These are phyloP conservation scores for Cordyceps cateniannulata DNA, from an alignment of 2,329 filamentous ascomycete species.

Conservation along the genomic window DNA sequence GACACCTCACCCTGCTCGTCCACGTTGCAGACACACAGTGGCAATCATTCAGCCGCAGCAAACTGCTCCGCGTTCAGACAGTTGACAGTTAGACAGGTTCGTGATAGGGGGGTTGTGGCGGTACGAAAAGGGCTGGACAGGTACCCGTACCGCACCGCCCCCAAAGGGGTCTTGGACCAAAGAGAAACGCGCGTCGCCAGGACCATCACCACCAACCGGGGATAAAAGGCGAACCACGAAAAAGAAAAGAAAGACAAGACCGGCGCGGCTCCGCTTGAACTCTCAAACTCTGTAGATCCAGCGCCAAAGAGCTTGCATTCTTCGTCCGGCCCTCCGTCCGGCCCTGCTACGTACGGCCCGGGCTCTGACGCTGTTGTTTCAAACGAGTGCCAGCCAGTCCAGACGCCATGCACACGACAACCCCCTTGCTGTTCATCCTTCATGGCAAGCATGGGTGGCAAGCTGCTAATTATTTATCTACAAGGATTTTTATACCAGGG, in stretches of 20 bases:
- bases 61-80: neutral
- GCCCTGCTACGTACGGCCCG: neutral
- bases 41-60: neutral
- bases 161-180: neutral
- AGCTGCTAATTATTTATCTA: no score
- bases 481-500: neutral
- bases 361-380: neutral
- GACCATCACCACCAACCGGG: neutral
- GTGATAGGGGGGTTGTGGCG: neutral
- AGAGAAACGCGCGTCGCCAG: conserved; percentile 1
- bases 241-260: neutral
- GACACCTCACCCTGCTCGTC: no score
- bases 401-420: neutral
- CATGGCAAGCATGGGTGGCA: neutral
- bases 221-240: neutral
- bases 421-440: neutral
- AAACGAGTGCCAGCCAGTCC: neutral
- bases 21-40: neutral
- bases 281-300: neutral
- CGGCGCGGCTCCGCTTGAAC: neutral
- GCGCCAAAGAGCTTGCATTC: neutral
- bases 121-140: neutral
- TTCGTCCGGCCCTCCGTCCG: neutral
- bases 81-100: neutral
- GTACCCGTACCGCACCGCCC: no score